Base-by-base conservation (phyloP, 2,329 filamentous ascomycete species). In the Ceratocystis destructans region DNA sequence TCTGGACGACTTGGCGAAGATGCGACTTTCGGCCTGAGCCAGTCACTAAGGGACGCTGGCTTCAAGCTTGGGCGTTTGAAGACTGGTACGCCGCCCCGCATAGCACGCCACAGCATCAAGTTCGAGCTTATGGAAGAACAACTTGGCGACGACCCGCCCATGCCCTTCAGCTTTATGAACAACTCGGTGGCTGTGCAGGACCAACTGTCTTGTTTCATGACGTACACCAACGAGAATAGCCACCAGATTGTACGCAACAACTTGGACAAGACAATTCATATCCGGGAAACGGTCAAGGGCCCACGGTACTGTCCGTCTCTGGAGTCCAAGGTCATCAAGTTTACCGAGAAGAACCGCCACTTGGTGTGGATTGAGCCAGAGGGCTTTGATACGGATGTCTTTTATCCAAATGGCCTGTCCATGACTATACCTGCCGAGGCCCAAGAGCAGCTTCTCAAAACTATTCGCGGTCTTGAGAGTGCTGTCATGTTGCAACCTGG, bases 361-460 rank as follows among this genome's bases (percentile, higher is more conserved):
- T 89, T 96, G 70, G 87, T 99, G 65, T 99, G 94, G 94, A 84
- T 99, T 15, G 94, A 99, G 74, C 94, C 93, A 0, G 94, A 99
- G 79, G 94, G 94, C 1, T 95, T 96, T 72, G 83, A 92, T 69
- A 95, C 84, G 73, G 85, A 95, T 70, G 81, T 96, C 57, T 87
- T 99, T 66, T 99, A 99, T 73, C 94, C 94, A 0, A 99, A 99
- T 72, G 94, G 94, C 0, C 86, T 99, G 48, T 96, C 91, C 33
- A 97, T 97, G 90, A 99, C 94, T 0, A 86, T 99, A 2, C 94
- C 94, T 0, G 87, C 86, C 0, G 90, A 93, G 66, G 90, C 89
- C 0, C 94, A 99, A 74, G 87, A 89, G 71, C 83, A 87, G 64
- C 85, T 95, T 73, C 79, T 99, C n/a, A 87, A 86, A 66, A 96